Evolutionary conservation across 2,329 filamentous ascomycete species (phyloP), one percentile per base, ranked within the genome.

Genomic region (Huntiella bhutanensis): DNA sequence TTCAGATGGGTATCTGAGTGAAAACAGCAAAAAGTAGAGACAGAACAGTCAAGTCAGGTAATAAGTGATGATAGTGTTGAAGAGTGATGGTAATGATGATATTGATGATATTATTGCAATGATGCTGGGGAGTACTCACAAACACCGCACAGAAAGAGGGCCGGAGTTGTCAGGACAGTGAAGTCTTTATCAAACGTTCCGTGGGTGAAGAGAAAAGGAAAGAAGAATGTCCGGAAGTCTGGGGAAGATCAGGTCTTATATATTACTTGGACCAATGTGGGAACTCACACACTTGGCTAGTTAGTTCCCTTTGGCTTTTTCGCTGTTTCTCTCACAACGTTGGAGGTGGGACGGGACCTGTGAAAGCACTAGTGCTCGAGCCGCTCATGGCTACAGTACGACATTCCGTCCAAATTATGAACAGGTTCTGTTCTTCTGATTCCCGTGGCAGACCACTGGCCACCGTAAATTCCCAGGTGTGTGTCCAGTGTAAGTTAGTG

Each of bases 101-200:
- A 22, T 32, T 11, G 28, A 47, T 28, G 28, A 36, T 42, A 36
- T 42, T 38, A 17, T 64, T 63, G 64, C 64, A 65, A 65, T 66
- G 61, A 60, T 54, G 59, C 55, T 55, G 53, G 47, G 42, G 15
- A 45, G 36, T 43, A 49, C 47, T 49, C 47, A 49, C 47, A 42
- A 43, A 51, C 51, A 68, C 65, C 64, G 62, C 67, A 70, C 67
- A 66, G 57, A 54, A 64, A 58, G 62, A 63, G 60, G 58, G 62
- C 58, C 51, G 50, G 49, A 47, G 43, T 41, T 43, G 52, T 53
- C 49, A 52, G 52, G 51, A 51, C 48, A 47, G 49, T 59, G 62
- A 62, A 49, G 47, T 49, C 47, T 46, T 49, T 12, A 46, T 49
- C 47, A 43, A 46, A 49, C 58, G 66, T 67, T 67, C 66, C 66